Base-by-base conservation (phyloP, 1,284 basidiomycete genomes). In the Fomitopsis betulina region DNA sequence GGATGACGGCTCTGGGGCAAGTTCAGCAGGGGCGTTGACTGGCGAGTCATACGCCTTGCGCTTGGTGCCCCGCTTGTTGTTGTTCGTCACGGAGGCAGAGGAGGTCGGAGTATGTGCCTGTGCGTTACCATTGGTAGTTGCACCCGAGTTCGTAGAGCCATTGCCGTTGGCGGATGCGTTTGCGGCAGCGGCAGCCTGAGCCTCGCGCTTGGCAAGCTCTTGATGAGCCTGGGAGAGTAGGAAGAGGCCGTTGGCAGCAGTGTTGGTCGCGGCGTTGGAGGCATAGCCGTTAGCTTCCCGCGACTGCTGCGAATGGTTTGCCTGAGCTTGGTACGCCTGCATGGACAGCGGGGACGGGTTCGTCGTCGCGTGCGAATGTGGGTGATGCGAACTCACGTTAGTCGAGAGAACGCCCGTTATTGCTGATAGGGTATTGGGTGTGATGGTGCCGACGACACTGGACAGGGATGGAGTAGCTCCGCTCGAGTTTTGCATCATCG, bases 161-260 rank as follows among this genome's bases (percentile, higher is more conserved):
- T 61, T 60, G 40, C 61, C 64, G 40, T 62, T 70, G 54, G 64
- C 64, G 42, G 55, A 62, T 0, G 84, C 83, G 40, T 62, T 70
- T 53, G 62, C 75, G 47, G 79, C 81, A 58, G 81, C 79, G 58
- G 81, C 79, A 38, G 70, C 66, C n/a, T 64, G 64, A 70, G 93
- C 91, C 69, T 96, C 94, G 25, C 93, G 87, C 78, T 96, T 96
- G n/a, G 93, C 92, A 58, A 97, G 84, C 79, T 97, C 94, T 70
- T 96, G 93, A 69, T 96, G 94, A 23, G 94, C 94, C 72, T 97
- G 94, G 7, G 88, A 91, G 58, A 98, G 85, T 53, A 98, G 78
- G 78, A 96, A 98, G 47, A 98, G 84, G 19, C 95, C 95, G 69
- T 95, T 96, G 56, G 94, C 89, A 35, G 93, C 91, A 7, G 79